A percentile compares a stretch with the other conserved stretches of the same genome.
phyloP scores from a whole-genome alignment of 352 stramenopile species.

The Globisporangium viniferum region DNA sequence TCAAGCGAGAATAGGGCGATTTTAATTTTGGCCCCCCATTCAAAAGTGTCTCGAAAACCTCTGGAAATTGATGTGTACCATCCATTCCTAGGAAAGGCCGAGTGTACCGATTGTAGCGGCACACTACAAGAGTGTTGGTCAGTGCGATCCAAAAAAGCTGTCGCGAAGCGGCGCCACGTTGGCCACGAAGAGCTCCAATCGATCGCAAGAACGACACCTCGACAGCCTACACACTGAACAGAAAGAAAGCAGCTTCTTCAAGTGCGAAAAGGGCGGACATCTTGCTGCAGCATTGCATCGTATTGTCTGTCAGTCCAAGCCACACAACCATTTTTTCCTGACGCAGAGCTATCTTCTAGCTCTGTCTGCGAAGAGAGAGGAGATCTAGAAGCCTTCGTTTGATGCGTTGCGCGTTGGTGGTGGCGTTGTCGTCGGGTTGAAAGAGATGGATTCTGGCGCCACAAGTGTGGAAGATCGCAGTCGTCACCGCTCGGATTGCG shows the following conservation, averaged over 20 bases:
- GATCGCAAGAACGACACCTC: background rate
- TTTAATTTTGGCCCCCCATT: background rate
- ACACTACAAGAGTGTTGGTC: background rate
- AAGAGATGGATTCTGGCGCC: background rate
- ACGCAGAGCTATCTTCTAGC: background rate
- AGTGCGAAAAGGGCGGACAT: background rate
- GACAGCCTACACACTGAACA: background rate
- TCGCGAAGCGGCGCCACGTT: slow-evolving; percentile 2
- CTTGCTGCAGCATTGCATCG: background rate
- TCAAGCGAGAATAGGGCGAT: background rate
- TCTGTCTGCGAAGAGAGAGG: background rate
- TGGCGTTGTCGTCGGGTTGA: background rate
- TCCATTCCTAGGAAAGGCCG: background rate
- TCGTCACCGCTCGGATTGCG: background rate
- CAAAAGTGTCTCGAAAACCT: background rate
- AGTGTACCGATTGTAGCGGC: background rate
- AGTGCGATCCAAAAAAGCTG: background rate
- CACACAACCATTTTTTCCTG: background rate
- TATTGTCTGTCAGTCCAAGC: background rate
- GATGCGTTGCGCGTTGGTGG: background rate
- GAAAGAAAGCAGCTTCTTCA: background rate
- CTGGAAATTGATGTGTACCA: background rate
- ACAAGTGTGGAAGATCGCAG: background rate
- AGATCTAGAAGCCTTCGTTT: background rate
- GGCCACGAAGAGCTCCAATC: background rate